phyloP scores from a whole-genome alignment of 202 grass and related monocot species.

The Zoysia matrella region DNA sequence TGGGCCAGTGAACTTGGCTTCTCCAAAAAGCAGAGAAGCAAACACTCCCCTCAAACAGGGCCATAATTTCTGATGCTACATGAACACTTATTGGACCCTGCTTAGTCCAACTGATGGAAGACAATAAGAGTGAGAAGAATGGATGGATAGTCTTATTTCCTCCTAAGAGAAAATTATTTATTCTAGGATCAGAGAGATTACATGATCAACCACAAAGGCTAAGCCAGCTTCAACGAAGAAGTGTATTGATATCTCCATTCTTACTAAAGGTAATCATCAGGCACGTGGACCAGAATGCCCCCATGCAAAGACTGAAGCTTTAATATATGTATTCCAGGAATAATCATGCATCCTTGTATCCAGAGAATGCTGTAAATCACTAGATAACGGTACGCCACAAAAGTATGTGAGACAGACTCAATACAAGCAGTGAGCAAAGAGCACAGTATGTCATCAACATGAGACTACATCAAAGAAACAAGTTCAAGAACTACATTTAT shows the following conservation, averaged over 20 bases:
- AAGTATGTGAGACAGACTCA: not conserved
- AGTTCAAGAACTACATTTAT: not conserved
- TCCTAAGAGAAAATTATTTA: not conserved
- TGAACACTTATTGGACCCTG: not conserved
- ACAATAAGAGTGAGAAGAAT: not conserved
- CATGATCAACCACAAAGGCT: conserved; percentile 2
- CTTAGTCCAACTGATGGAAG: not conserved
- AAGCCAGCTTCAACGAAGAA: conserved; percentile 30
- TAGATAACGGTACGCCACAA: not conserved
- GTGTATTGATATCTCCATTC: conserved; percentile 3
- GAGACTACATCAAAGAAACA: not conserved
- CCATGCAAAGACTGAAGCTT: too few relatives aligned
- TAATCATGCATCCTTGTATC: too few relatives aligned
- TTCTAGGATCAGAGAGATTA: not conserved
- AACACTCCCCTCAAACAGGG: too few relatives aligned
- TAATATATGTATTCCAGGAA: too few relatives aligned
- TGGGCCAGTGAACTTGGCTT: too few relatives aligned
- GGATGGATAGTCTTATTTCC: not conserved
- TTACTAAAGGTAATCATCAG: not conserved
- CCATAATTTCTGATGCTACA: not conserved
- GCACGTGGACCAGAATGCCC: too few relatives aligned
- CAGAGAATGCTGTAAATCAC: not conserved
- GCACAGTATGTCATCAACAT: not conserved
- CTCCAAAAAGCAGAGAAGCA: too few relatives aligned
- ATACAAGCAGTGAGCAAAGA: not conserved